These are phyloP conservation scores for Venturiaceae sp. DNA, from an alignment of 2,329 filamentous ascomycete species.

Conservation along the genomic window DNA sequence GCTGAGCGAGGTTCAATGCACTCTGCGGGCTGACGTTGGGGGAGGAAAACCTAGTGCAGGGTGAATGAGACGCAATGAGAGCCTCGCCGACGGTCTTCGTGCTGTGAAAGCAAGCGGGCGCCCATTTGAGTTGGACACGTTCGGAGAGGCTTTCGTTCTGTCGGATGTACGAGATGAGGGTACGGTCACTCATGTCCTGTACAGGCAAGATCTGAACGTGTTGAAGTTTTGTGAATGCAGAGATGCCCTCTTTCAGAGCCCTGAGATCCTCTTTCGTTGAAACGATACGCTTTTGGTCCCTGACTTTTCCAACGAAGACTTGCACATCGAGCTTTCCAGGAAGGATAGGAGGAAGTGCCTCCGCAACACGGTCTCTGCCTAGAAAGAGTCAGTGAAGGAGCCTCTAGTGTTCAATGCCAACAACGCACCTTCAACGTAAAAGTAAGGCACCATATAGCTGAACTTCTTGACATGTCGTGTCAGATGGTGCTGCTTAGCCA, in stretches of 20 bases:
- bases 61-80: conserved; percentile 45
- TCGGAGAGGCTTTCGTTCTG: conserved; percentile 23
- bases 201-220: conserved; percentile 56
- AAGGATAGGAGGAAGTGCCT: conserved; percentile 25
- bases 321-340: conserved; percentile 27
- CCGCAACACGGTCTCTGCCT: conserved; percentile 30
- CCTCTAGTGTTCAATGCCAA: background rate
- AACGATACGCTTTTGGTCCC: conserved; percentile 43
- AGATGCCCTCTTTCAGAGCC: conserved; percentile 44
- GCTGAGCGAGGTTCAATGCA: conserved; percentile 41
- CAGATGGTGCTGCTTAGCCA: conserved; percentile 39
- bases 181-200: conserved; percentile 48
- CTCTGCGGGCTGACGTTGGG: conserved; percentile 54
- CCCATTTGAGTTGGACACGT: conserved; percentile 48
- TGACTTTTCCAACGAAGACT: conserved; percentile 34
- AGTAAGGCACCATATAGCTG: conserved; percentile 50
- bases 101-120: conserved; percentile 51
- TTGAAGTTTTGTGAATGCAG: conserved; percentile 50
- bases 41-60: conserved; percentile 50
- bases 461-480: conserved; percentile 48
- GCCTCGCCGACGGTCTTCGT: conserved; percentile 49
- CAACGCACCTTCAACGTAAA: conserved; percentile 39
- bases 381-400: conserved; percentile 14
- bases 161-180: conserved; percentile 41
- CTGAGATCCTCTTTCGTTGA: conserved; percentile 39